Percentiles rank a stretch among this genome's conserved stretches.
phyloP scores from a whole-genome alignment of 2,329 filamentous ascomycete species.

The Penicillium sp. region DNA sequence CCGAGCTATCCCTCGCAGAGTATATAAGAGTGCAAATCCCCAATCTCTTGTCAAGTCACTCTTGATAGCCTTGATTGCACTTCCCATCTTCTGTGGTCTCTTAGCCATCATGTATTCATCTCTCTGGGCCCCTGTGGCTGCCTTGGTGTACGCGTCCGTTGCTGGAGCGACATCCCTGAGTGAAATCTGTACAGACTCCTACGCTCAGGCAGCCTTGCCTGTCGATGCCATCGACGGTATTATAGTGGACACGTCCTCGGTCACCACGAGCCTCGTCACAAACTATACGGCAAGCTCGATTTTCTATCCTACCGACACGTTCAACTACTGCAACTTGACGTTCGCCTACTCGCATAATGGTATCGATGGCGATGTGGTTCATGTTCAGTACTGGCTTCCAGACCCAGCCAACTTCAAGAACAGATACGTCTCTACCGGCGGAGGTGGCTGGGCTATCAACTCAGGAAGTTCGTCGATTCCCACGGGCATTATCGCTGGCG shows the following conservation, averaged over 20 bases:
- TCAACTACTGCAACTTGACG: slow-evolving; percentile 44
- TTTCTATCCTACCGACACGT: slow-evolving; percentile 16
- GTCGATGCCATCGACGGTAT: slow-evolving; percentile 36
- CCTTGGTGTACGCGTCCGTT: neutral
- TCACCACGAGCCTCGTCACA: slow-evolving; percentile 21
- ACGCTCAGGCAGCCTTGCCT: slow-evolving; percentile 36
- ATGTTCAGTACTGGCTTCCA: slow-evolving; percentile 42
- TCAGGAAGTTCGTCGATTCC: slow-evolving; percentile 48
- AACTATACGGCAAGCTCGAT: slow-evolving; percentile 4
- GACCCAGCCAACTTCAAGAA: slow-evolving; percentile 42
- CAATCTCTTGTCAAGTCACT: too few relatives aligned
- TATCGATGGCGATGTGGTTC: slow-evolving; percentile 29
- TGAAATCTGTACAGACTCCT: slow-evolving; percentile 35
- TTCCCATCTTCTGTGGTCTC: too few relatives aligned
- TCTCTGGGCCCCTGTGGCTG: neutral
- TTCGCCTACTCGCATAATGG: slow-evolving; percentile 46
- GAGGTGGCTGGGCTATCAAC: slow-evolving; percentile 47
- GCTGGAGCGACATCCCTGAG: slow-evolving; percentile 20
- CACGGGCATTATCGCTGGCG: slow-evolving; percentile 45
- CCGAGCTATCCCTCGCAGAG: too few relatives aligned
- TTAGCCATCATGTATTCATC: neutral
- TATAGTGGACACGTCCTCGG: slow-evolving; percentile 33
- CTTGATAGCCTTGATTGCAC: too few relatives aligned
- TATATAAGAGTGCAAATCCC: too few relatives aligned
- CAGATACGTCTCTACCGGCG: slow-evolving; percentile 46